Evolutionary conservation across 73 alveolate genomes (phyloP).

Genomic region (Tetrahymena elliotti): DNA sequence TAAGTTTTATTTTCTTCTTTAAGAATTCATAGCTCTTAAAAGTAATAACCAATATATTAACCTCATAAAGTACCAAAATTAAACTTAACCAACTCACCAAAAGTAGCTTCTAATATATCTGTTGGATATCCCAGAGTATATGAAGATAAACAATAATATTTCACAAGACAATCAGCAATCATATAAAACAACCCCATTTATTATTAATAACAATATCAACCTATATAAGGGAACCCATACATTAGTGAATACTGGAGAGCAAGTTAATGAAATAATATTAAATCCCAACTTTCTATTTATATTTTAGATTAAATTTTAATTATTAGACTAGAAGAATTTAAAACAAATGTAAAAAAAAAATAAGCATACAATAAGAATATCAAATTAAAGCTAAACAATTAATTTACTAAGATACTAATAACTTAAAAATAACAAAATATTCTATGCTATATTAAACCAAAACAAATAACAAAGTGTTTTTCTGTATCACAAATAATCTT

Average conservation of each 20-base stretch:
- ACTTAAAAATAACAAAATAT: too few species aligned
- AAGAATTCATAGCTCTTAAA: neutral
- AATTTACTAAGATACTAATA: too few species aligned
- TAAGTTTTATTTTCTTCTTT: neutral
- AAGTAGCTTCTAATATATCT: neutral
- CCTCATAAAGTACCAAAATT: neutral
- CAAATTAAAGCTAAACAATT: too few species aligned
- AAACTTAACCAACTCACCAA: neutral
- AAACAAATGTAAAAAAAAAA: too few species aligned
- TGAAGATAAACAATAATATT: neutral
- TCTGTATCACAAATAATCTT: too few species aligned
- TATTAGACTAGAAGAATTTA: too few species aligned
- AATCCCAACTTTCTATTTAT: too few species aligned
- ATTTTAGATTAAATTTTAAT: too few species aligned
- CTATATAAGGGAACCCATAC: too few species aligned
- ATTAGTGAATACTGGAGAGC: neutral
- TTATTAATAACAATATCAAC: neutral
- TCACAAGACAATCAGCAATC: neutral
- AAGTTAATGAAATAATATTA: neutral
- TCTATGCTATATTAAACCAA: too few species aligned
- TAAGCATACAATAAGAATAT: too few species aligned
- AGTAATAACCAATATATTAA: neutral
- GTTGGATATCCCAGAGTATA: neutral
- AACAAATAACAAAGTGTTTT: too few species aligned
- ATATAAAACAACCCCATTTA: neutral